Conservation (phyloP, 495 filamentous ascomycete species). For the Penicillium silybi region DNA sequence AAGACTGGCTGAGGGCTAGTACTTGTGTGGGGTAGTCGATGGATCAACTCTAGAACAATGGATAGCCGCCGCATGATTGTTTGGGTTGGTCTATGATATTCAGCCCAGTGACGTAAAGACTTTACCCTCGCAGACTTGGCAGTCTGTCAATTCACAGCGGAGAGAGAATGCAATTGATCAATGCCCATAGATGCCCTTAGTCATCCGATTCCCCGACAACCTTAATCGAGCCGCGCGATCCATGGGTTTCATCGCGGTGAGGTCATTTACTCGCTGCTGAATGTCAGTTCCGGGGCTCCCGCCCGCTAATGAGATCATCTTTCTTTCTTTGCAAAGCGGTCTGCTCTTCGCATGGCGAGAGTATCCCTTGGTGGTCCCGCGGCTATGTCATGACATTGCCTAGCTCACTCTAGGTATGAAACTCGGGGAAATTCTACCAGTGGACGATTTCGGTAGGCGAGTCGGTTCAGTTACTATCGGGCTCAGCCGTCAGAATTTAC, state of each 20-base stretch:
- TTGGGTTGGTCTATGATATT: background rate
- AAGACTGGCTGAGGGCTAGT: background rate
- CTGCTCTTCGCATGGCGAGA: background rate
- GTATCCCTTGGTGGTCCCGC: background rate
- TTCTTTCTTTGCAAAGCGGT: background rate
- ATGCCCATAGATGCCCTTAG: slow-evolving; percentile 2
- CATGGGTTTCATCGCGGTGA: slow-evolving; percentile 11
- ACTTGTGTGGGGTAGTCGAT: background rate
- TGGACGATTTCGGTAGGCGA: background rate
- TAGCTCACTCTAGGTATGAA: background rate
- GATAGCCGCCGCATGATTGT: background rate
- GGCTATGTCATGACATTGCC: slow-evolving; percentile 11
- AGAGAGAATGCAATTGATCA: background rate
- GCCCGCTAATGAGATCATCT: slow-evolving; percentile 12
- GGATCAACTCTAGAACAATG: background rate
- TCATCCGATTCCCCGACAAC: slow-evolving; percentile 4
- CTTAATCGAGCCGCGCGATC: slow-evolving; percentile 7
- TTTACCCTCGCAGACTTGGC: background rate
- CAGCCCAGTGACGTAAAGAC: slow-evolving; percentile 9
- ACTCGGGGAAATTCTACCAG: background rate
- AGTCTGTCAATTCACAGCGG: background rate
- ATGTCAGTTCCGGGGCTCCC: slow-evolving; percentile 9
- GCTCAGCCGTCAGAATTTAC: background rate
- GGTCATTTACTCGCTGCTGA: slow-evolving; percentile 8
- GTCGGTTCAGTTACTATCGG: background rate